Evolutionary conservation across 345 rosid genomes (phyloP), one percentile per base, ranked within the genome.

Genomic region (Eucalyptus cloeziana): DNA sequence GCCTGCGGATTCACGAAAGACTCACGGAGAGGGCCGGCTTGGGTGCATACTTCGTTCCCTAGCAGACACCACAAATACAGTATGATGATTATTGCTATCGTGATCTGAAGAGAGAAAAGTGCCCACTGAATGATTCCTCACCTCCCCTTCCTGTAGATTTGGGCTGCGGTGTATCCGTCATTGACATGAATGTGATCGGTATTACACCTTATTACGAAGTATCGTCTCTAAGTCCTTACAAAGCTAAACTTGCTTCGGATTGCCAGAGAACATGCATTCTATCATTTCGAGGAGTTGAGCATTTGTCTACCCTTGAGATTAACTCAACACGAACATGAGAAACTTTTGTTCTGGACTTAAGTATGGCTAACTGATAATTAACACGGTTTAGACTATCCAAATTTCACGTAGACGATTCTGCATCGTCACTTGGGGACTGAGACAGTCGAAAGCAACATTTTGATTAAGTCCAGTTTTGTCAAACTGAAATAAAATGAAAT

Each of bases 21-120:
- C 93, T 96, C 87, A 96, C 97, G 1, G 99, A 95, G 93, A 94
- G 90, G 93, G 99, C 98, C 91, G 98, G 99, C 60, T 89, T 93
- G 87, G 99, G n/a, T 96, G 99, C 94, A 97, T 96, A 89, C 92
- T 95, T 33, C 99, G 99, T 44, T 92, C 94, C n/a, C 88, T 96
- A 64, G 94, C 98, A 1, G 99, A 97, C 91, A 97, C 98, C 64
- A 86, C 90, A 30, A 96, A 96, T 89, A 93, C 94, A 9, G 98
- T 97, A 91, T 97, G 93, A 95, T 71, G 60, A 52, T 52, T n/a
- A 64, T 64, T 64, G 37, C 40, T 15, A 7, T n/a, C 5, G 7
- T 64, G 37, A 64, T n/a, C 37, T 8, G 9, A 64, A 64, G 76
- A 64, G 37, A 64, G 69, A n/a, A 14, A n/a, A n/a, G 76, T 64